Percentiles rank a stretch among this genome's conserved stretches.
Conservation (phyloP, 1,139 yeast genomes). For the Pichia sp. region DNA sequence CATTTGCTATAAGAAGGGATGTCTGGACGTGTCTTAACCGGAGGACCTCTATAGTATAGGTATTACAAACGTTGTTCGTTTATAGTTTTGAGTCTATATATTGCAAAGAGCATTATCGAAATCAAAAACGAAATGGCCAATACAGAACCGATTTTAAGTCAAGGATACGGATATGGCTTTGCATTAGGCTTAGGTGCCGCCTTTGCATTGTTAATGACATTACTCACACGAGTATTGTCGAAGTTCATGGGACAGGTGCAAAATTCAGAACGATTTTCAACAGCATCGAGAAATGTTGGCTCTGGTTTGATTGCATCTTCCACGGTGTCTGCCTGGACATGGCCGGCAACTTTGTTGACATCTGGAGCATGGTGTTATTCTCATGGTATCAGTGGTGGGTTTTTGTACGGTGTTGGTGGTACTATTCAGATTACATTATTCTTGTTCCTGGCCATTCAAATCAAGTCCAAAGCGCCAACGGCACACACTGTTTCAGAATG, state of each 20-base stretch:
- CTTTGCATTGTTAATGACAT: conserved; percentile 73
- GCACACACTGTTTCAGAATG: conserved; percentile 51
- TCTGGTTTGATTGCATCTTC: conserved; percentile 32
- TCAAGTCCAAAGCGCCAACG: conserved; percentile 46
- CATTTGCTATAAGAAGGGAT: too few relatives aligned
- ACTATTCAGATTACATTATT: conserved; percentile 45
- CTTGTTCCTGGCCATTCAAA: conserved; percentile 45
- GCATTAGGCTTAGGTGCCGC: conserved; percentile 83
- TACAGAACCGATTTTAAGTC: conserved; percentile 37
- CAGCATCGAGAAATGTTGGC: conserved; percentile 31
- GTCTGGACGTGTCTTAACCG: too few relatives aligned
- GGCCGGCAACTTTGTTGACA: conserved; percentile 30
- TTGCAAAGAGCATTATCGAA: too few relatives aligned
- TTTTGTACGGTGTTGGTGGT: conserved; percentile 48
- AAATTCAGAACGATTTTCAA: conserved; percentile 74
- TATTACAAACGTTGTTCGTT: too few relatives aligned
- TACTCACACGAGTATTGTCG: conserved; percentile 57
- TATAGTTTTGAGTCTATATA: too few relatives aligned
- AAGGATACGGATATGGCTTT: conserved; percentile 83
- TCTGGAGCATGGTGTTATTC: conserved; percentile 22
- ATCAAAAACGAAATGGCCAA: conserved; percentile 3
- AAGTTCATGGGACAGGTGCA: conserved; percentile 74
- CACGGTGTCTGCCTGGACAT: conserved; percentile 35
- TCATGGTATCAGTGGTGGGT: conserved; percentile 36
- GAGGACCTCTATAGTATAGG: too few relatives aligned